Conservation (phyloP, 179 eudicot genomes). For the Drosera spatulata region DNA sequence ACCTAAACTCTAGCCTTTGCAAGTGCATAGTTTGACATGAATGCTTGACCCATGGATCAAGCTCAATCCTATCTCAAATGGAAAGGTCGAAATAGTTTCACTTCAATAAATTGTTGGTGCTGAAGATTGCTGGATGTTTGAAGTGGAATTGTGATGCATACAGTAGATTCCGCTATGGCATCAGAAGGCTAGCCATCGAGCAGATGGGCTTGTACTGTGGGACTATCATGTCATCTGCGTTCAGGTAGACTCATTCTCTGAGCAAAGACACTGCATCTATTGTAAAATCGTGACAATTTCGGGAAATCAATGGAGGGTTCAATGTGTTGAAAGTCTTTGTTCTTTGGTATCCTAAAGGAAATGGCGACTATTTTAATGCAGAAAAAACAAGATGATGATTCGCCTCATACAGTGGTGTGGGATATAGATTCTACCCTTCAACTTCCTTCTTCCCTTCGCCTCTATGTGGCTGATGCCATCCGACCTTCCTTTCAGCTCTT, state of each 20-base stretch:
- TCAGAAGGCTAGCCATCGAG: constrained; percentile 93
- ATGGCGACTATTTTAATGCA: not conserved
- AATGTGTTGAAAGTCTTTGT: no score
- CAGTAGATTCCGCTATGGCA: constrained; percentile 92
- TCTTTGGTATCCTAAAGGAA: not conserved
- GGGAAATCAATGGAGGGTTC: not conserved
- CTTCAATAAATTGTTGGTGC: no score
- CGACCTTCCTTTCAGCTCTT: constrained; percentile 63
- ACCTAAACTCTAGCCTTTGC: no score
- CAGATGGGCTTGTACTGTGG: constrained; percentile 85
- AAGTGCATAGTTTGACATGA: no score
- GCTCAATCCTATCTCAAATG: no score
- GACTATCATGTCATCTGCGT: constrained; percentile 92
- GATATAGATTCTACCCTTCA: constrained; percentile 90
- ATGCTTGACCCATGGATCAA: no score
- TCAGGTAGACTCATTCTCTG: constrained; percentile 35
- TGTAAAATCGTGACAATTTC: not conserved
- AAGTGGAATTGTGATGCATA: constrained; percentile 10
- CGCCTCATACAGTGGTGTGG: constrained; percentile 50
- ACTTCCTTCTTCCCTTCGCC: constrained; percentile 55
- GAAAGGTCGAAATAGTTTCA: no score
- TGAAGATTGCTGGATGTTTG: constrained; percentile 2
- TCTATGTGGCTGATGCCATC: constrained; percentile 61
- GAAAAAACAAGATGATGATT: not conserved
- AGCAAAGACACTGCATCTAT: constrained; percentile 4